A percentile compares a stretch with the other conserved stretches of the same genome.
Conservation (phyloP, 225 moss, liverwort and hornwort species). For the Antitrichia curtipendula region DNA sequence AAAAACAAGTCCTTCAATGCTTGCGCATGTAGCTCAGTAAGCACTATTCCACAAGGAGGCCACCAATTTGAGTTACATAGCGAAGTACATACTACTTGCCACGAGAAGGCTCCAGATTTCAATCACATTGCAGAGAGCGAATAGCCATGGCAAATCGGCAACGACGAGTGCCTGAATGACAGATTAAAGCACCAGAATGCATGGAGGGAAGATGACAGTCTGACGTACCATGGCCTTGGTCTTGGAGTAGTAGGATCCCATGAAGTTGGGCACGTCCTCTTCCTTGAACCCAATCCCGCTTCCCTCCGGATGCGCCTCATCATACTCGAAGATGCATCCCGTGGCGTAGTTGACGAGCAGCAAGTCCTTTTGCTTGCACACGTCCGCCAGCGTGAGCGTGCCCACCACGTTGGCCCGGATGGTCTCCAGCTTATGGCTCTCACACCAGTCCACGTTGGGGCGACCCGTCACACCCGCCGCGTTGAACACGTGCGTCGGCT, state of each 20-base stretch:
- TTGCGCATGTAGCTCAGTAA: neutral
- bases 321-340: constrained; percentile 72
- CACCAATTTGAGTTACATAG: neutral
- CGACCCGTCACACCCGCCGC: constrained; percentile 70
- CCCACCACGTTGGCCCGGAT: constrained; percentile 61
- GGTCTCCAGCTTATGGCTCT: constrained; percentile 56
- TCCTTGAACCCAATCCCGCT: constrained; percentile 64
- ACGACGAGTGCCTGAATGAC: neutral
- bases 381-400: constrained; percentile 55
- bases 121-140: neutral
- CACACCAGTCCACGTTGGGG: constrained; percentile 76
- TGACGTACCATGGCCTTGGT: constrained; percentile 59
- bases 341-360: constrained; percentile 55
- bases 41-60: neutral
- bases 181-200: neutral
- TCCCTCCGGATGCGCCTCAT: constrained; percentile 29
- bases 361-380: constrained; percentile 47
- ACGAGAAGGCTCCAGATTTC: neutral
- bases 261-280: constrained; percentile 51
- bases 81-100: neutral
- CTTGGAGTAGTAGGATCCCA: constrained; percentile 60
- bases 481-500: constrained; percentile 69
- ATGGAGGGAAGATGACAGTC: neutral
- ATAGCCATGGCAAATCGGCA: neutral
- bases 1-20: neutral